Base-by-base conservation (phyloP, 805 yeast genomes). In the Nakazawaea sp. region DNA sequence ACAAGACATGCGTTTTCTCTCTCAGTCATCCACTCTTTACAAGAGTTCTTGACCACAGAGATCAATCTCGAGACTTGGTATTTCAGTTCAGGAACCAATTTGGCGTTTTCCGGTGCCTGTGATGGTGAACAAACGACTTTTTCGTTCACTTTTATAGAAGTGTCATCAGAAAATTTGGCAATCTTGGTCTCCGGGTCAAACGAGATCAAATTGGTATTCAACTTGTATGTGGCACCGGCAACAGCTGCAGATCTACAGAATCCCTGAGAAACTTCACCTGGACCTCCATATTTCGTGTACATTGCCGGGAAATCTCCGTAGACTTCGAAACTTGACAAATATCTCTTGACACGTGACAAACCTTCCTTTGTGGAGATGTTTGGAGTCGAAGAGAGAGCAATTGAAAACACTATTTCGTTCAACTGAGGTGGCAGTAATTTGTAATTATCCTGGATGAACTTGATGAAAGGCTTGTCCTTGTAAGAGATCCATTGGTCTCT, bases 161-260 rank as follows among this genome's bases (percentile, higher is more conserved):
- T 72, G 21, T 94, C 92, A 56, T 89, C 96, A 41, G 72, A 65
- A 45, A 85, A 77, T 27, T 65, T 64, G 6, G 95, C 96, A 18
- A 77, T 64, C 50, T 83, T 80, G 21, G 75, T 62, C 19, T 56
- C 61, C 25, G 81, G 75, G 55, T 90, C 90, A 59, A 66, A 87
- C 26, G 75, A 73, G 4, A 62, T 62, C 36, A 90, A 59, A 27
- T 68, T 62, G 12, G 92, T 81, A 52, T 81, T 78, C 39, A 90
- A 67, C 57, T 88, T 87, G 62, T 92, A 90, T 24, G 94, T 86
- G 38, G 97, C 82, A 38, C 97, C 97, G 15, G 92, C 97, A 44
- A 90, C 97, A 11, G 98, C 98, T 3, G 97, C 97, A 41, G 95
- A 83, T 49, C 98, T 72, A 62, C 97, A 90, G 59, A 92, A 90